Evolutionary conservation across 1,284 basidiomycete genomes (phyloP).

Genomic region (Puccinia hordei): DNA sequence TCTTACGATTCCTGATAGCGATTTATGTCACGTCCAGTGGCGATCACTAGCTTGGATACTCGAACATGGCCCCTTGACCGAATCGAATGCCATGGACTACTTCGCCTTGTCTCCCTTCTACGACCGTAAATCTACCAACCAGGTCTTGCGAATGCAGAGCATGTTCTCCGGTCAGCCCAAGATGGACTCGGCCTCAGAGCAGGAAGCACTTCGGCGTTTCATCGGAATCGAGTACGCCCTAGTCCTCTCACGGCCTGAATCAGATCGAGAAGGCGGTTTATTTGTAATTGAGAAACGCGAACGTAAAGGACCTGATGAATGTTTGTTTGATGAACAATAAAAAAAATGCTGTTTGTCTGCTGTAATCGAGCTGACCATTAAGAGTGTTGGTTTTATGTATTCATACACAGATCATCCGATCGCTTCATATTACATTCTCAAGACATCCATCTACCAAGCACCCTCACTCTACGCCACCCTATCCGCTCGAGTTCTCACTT

Average conservation of each 20-base stretch:
- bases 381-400: background rate
- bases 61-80: conserved; percentile 52
- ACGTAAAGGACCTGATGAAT: conserved; percentile 74
- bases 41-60: conserved; percentile 55
- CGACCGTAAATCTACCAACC: conserved; percentile 84
- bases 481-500: conserved; percentile 72
- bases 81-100: conserved; percentile 77
- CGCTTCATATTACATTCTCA: conserved; percentile 78
- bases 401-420: conserved; percentile 70
- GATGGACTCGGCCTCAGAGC: conserved; percentile 25
- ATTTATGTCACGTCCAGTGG: conserved; percentile 55
- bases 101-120: conserved; percentile 83
- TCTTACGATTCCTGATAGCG: conserved; percentile 27
- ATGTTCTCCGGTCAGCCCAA: conserved; percentile 60
- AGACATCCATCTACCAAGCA: conserved; percentile 80
- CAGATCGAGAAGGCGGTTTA: conserved; percentile 61
- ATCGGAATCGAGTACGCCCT: conserved; percentile 79
- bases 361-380: background rate
- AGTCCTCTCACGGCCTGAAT: conserved; percentile 72
- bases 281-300: conserved; percentile 85
- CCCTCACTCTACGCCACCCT: conserved; percentile 78
- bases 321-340: conserved; percentile 61
- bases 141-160: conserved; percentile 81
- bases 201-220: conserved; percentile 67
- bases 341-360: background rate